Conservation (phyloP, 805 yeast genomes). For the Starmerella kuoi region DNA sequence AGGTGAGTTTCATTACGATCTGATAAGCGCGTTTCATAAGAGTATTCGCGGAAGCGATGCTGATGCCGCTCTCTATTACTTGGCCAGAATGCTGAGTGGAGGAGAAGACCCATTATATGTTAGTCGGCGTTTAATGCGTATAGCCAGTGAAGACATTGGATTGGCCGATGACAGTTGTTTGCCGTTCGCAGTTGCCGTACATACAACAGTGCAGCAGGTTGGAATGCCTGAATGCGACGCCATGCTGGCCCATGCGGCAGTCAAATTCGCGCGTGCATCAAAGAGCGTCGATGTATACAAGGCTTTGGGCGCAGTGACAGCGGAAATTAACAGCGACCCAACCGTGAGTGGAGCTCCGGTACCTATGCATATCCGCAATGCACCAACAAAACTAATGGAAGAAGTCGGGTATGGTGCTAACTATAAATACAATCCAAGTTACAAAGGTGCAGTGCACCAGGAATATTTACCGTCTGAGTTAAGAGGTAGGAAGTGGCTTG, state of each 20-base stretch:
- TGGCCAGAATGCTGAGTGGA: constrained; percentile 77
- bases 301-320: constrained; percentile 60
- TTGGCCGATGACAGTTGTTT: constrained; percentile 67
- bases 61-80: constrained; percentile 78
- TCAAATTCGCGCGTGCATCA: constrained; percentile 72
- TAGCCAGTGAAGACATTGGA: constrained; percentile 93
- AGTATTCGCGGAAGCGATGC: constrained; percentile 80
- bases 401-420: constrained; percentile 75
- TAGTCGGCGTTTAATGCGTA: constrained; percentile 81
- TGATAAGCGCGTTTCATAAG: constrained; percentile 92
- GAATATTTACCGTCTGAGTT: constrained; percentile 49
- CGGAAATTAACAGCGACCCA: constrained; percentile 45
- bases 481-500: constrained; percentile 12
- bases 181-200: constrained; percentile 77
- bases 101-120: constrained; percentile 90
- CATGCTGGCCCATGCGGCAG: constrained; percentile 82
- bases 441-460: constrained; percentile 62
- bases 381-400: constrained; percentile 85
- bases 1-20: constrained; percentile 90
- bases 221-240: constrained; percentile 94
- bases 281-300: constrained; percentile 80
- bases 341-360: constrained; percentile 49
- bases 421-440: constrained; percentile 84
- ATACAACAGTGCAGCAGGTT: constrained; percentile 74
- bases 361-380: constrained; percentile 69